Evolutionary conservation across 2,329 filamentous ascomycete genomes (phyloP).

Genomic region (Fusarium heterosporum): DNA sequence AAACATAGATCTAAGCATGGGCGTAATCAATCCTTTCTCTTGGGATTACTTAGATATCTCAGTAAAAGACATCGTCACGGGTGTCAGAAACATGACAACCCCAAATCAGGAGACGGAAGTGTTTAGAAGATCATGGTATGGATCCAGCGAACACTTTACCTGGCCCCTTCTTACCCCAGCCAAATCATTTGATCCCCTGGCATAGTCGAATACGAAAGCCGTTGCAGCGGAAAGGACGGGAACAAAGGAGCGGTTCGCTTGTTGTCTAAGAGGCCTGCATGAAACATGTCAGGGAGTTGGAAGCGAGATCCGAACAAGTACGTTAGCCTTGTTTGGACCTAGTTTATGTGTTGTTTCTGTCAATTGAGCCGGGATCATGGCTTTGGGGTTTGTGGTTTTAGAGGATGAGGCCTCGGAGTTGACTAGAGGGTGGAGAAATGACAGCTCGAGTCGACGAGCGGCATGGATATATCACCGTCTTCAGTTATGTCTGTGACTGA

Average conservation of each 20-base stretch:
- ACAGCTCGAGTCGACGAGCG: neutral
- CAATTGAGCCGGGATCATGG: constrained; percentile 33
- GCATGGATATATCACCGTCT: neutral
- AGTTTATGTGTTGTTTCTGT: constrained; percentile 26
- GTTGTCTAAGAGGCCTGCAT: constrained; percentile 5
- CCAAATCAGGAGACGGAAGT: too few relatives aligned
- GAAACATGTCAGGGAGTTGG: constrained; percentile 19
- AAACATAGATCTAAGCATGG: neutral
- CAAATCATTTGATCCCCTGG: too few relatives aligned
- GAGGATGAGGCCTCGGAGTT: constrained; percentile 1
- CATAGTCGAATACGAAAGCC: constrained; percentile 32
- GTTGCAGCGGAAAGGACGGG: constrained; percentile 36
- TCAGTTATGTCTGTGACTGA: neutral
- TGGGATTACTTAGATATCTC: neutral
- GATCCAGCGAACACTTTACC: too few relatives aligned
- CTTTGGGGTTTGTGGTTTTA: constrained; percentile 28
- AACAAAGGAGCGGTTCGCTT: constrained; percentile 26
- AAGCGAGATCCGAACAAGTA: constrained; percentile 15
- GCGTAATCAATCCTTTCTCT: neutral
- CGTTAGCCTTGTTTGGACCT: constrained; percentile 15
- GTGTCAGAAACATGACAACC: too few relatives aligned
- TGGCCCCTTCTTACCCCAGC: too few relatives aligned
- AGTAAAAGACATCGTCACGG: neutral
- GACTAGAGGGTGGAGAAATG: neutral
- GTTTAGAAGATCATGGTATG: too few relatives aligned